Percentiles rank a stretch among this genome's conserved stretches.
These are phyloP conservation scores for Quercus cerris DNA, from an alignment of 306 rosid species.

Conservation along the genomic window DNA sequence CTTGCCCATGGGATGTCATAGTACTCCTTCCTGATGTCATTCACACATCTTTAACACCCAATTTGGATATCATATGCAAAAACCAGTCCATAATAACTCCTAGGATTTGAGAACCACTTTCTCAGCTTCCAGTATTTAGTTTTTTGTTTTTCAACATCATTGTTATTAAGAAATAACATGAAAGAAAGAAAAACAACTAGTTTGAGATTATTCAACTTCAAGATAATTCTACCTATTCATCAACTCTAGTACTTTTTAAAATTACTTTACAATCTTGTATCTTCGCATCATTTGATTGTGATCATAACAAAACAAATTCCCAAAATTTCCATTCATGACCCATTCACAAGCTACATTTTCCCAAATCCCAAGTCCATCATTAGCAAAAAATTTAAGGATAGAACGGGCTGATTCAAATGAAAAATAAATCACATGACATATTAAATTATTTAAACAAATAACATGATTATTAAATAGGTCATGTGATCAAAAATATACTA, in stretches of 20 bases:
- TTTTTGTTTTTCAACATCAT: neutral
- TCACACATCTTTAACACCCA: constrained; percentile 23
- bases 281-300: neutral
- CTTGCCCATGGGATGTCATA: constrained; percentile 77
- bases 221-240: neutral
- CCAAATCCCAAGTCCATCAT: neutral
- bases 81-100: neutral
- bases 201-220: neutral
- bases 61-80: neutral
- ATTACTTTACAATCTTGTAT: neutral
- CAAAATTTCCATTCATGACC: neutral
- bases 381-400: neutral
- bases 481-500: too few relatives aligned
- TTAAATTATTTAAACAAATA: too few relatives aligned
- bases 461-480: too few relatives aligned
- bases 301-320: neutral
- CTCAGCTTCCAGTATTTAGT: neutral
- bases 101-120: neutral
- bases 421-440: too few relatives aligned
- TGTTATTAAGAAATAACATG: neutral
- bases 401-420: too few relatives aligned
- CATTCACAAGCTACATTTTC: neutral
- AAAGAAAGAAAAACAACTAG: neutral
- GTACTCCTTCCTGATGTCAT: constrained; percentile 69
- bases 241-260: neutral